phyloP scores from a whole-genome alignment of 2,329 filamentous ascomycete species.

The Fusarium sp. region DNA sequence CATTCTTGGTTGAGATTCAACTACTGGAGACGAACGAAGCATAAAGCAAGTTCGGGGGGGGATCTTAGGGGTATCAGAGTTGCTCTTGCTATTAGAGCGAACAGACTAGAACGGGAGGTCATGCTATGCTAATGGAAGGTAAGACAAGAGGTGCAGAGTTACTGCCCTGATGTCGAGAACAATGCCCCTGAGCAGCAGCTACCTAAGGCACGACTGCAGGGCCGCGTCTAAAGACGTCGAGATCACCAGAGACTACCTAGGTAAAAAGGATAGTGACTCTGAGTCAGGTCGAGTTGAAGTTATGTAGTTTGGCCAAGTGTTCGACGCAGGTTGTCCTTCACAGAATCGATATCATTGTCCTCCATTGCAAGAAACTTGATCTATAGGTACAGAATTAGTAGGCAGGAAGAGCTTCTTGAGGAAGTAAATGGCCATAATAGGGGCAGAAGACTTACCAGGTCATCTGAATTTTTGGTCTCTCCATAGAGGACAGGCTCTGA shows the following conservation, averaged over 20 bases:
- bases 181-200: neutral
- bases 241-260: neutral
- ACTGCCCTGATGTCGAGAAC: neutral
- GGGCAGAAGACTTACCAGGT: constrained; percentile 68
- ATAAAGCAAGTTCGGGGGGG: neutral
- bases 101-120: neutral
- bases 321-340: constrained; percentile 67
- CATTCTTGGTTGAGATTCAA: neutral
- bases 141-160: neutral
- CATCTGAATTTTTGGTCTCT: constrained; percentile 67
- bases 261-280: neutral
- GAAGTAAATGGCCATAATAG: neutral
- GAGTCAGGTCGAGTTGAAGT: neutral
- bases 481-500: constrained; percentile 85
- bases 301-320: constrained; percentile 53
- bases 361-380: constrained; percentile 75
- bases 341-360: constrained; percentile 63
- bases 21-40: neutral
- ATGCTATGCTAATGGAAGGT: neutral
- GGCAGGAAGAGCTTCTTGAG: too few species aligned
- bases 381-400: constrained; percentile 49
- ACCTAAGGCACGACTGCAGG: neutral
- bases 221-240: neutral
- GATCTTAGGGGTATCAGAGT: constrained; percentile 28
- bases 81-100: constrained; percentile 24